Base-by-base conservation (phyloP, 1,284 basidiomycete species). In the Ceraceosorus guamensis region DNA sequence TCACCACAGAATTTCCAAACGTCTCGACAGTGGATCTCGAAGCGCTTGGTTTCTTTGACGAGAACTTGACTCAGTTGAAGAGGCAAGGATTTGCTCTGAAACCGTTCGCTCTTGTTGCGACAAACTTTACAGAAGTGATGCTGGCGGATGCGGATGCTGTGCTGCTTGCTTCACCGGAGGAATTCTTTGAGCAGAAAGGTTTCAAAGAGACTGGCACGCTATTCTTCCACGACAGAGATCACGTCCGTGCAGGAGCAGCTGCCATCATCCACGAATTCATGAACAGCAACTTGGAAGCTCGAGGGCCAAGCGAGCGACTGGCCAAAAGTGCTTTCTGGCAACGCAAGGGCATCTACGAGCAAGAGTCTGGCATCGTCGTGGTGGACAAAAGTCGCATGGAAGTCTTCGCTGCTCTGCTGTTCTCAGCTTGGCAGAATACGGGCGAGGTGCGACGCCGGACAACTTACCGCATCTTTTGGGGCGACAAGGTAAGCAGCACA, bases 71-170 rank as follows among this genome's bases (percentile, higher is more conserved):
- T 24, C 24, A 24, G 24, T 24, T 24, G 24, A 24, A 24, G 24
- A 24, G 24, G 24, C 62, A 66, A 35, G 64, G 64, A 14, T 66
- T 63, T 41, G 64, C 64, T 33, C 59, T 63, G 49, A 66, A 66
- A 48, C 61, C 64, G 1, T 66, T 66, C 31, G 61, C 64, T 6
- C 35, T 66, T 13, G 49, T 66, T 14, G 64, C 64, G 4, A 63
- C 64, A 54, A 63, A 66, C 52, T 66, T 66, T 37, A 63, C 61
- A 14, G 61, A 66, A 34, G 64, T 63, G n/a, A 66, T 66, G 30
- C 55, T 66, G 3, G 62, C 61, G 32, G 64, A 66, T 56, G 62
- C 61, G 5, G 64, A 66, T 37, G 61, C 61, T 8, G 59, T 66
- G 52, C 16, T 66, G 51, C 59, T 66, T 46, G 56, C 59, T 30